phyloP scores from a whole-genome alignment of 768 basidiomycete species.

The Pleurotus citrinopileatus region DNA sequence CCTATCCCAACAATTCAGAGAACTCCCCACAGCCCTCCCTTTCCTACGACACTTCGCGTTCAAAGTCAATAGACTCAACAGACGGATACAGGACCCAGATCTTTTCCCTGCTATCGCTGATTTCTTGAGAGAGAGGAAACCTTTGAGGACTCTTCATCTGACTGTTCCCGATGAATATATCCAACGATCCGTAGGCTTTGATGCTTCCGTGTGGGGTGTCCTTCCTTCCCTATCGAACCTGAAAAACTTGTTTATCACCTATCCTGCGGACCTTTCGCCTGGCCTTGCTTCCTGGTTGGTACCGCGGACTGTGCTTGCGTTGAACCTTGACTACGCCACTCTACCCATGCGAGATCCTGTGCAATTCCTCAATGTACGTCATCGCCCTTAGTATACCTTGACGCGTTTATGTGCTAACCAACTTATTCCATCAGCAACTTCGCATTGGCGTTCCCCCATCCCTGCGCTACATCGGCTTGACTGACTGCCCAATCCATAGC shows the following conservation, averaged over 20 bases:
- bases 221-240: conserved; percentile 55
- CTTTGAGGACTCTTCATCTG: conserved; percentile 52
- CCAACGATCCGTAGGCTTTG: conserved; percentile 58
- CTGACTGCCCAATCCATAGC: conserved; percentile 39
- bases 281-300: conserved; percentile 69
- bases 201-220: conserved; percentile 70
- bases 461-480: conserved; percentile 55
- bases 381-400: not conserved
- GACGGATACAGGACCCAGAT: conserved; percentile 51
- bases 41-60: conserved; percentile 68
- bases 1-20: conserved; percentile 49
- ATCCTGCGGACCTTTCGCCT: conserved; percentile 61
- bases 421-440: conserved; percentile 43
- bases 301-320: conserved; percentile 47
- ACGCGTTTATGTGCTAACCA: not conserved
- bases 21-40: conserved; percentile 42
- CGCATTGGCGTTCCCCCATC: conserved; percentile 51
- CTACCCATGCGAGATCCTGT: conserved; percentile 36
- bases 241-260: conserved; percentile 54
- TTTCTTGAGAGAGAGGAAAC: conserved; percentile 54
- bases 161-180: conserved; percentile 38
- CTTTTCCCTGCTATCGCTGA: conserved; percentile 68
- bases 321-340: conserved; percentile 39
- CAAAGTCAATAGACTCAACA: conserved; percentile 38
- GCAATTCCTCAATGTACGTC: conserved; percentile 39